A percentile compares a stretch with the other conserved stretches of the same genome.
Evolutionary conservation across 257 asterid genomes (phyloP).

Genomic region (Solanum medicagineum): DNA sequence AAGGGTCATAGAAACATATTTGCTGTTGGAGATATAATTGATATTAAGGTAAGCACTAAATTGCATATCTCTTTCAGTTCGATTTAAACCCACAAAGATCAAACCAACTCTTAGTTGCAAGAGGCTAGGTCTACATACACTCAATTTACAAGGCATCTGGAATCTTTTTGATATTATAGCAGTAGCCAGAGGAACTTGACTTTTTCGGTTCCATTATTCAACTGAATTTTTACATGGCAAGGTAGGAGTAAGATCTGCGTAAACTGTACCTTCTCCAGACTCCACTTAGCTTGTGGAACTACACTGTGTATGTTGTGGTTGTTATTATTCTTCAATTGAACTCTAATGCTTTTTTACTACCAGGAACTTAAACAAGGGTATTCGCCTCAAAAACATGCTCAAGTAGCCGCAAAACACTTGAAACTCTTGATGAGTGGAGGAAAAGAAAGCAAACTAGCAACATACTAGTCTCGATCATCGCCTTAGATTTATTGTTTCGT

Average conservation of each 20-base stretch:
- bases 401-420: slow-evolving; percentile 48
- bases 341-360: too few relatives aligned
- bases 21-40: slow-evolving; percentile 73
- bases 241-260: too few relatives aligned
- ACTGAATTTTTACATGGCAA: too few relatives aligned
- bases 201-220: background rate
- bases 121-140: slow-evolving; percentile 23
- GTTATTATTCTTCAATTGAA: too few relatives aligned
- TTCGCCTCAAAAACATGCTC: slow-evolving; percentile 53
- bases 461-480: slow-evolving; percentile 26
- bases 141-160: background rate
- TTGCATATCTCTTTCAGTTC: background rate
- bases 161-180: too few relatives aligned
- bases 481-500: background rate
- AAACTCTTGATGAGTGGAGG: slow-evolving; percentile 43
- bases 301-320: too few relatives aligned
- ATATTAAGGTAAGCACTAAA: slow-evolving; percentile 37
- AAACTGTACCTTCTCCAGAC: too few relatives aligned
- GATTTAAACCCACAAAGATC: slow-evolving; percentile 49
- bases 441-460: slow-evolving; percentile 48
- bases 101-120: slow-evolving; percentile 17
- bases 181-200: background rate
- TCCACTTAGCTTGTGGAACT: too few relatives aligned
- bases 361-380: too few relatives aligned
- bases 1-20: slow-evolving; percentile 56